These are phyloP conservation scores for Sisymbrium altissimum DNA, from an alignment of 345 rosid genomes.

Conservation along the genomic window DNA sequence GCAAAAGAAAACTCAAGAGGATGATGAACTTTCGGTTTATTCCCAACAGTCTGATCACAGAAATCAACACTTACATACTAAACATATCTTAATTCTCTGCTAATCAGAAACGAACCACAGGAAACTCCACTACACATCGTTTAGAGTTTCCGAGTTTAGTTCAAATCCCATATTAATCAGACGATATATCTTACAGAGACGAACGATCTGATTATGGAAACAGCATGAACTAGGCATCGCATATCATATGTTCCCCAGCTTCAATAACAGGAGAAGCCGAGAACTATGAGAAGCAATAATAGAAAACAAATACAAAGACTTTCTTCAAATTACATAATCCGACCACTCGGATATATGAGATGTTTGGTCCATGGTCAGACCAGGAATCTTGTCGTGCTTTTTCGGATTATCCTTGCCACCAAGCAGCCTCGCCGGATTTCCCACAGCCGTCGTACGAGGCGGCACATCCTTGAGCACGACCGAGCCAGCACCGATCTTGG, in stretches of 20 bases:
- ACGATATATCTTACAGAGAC: slow-evolving; percentile 17
- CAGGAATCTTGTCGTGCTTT: slow-evolving; percentile 71
- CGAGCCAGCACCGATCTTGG: slow-evolving; percentile 90
- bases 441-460: slow-evolving; percentile 78
- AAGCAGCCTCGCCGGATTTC: slow-evolving; percentile 84
- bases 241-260: slow-evolving; percentile 20
- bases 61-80: slow-evolving; percentile 17
- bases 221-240: neutral
- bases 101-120: slow-evolving; percentile 36
- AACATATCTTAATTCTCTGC: slow-evolving; percentile 27
- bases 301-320: slow-evolving; percentile 11
- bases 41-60: slow-evolving; percentile 12
- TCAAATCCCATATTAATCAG: slow-evolving; percentile 22
- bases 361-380: slow-evolving; percentile 91
- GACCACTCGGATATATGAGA: slow-evolving; percentile 83
- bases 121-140: slow-evolving; percentile 28
- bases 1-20: slow-evolving; percentile 7
- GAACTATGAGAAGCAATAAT: slow-evolving; percentile 8
- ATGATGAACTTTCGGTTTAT: neutral
- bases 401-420: slow-evolving; percentile 89
- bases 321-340: slow-evolving; percentile 75
- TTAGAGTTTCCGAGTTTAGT: slow-evolving; percentile 34
- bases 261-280: slow-evolving; percentile 19
- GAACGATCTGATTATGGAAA: slow-evolving; percentile 17
- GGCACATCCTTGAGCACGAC: slow-evolving; percentile 85